Evolutionary conservation across 306 rosid genomes (phyloP), one percentile per base, ranked within the genome.

Genomic region (Erythrophleum fordii): DNA sequence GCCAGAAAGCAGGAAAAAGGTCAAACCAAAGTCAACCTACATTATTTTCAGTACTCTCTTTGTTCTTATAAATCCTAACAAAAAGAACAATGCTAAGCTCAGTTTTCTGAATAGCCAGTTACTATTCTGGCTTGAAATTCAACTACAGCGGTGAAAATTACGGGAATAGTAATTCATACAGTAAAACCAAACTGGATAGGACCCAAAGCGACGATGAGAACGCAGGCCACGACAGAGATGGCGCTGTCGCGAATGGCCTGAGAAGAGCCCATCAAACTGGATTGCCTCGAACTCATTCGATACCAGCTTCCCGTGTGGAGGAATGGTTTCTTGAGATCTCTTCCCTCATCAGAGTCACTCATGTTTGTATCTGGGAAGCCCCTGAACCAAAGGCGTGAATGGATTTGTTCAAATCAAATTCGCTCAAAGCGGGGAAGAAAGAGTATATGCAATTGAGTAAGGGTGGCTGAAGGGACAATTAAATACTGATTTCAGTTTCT

Each of bases 131-230:
- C 45, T n/a, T 51, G 46, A 31, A 75, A 22, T n/a, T 17, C 13
- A 56, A 9, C 3, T 7, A 8, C 0, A 37, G 22, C 13, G 17
- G 49, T 31, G 17, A 13, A 13, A 16, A 48, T 51, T 23, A 46
- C 2, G 22, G 55, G 20, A 22, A 59, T 61, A 12, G 46, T 1
- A 59, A 59, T 51, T 45, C 86, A 86, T 95, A 95, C 99, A 8
- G 99, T 95, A 86, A 95, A 95, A 70, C 99, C 99, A 70, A 95
- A 90, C 88, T 93, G 99, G 73, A 95, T 90, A 22, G 99, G 98
- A 59, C 99, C 99, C 86, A 95, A 75, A 84, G 99, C 99, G 35
- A 95, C 98, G 52, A 95, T 90, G 45, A 93, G 85, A 87, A 95
- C 99, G 67, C 99, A 95, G 10, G 91, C 97, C 59, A 93, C 53